Evolutionary conservation across 805 yeast genomes (phyloP), one percentile per base, ranked within the genome.

Genomic region (Lipomyces mesembrius): DNA sequence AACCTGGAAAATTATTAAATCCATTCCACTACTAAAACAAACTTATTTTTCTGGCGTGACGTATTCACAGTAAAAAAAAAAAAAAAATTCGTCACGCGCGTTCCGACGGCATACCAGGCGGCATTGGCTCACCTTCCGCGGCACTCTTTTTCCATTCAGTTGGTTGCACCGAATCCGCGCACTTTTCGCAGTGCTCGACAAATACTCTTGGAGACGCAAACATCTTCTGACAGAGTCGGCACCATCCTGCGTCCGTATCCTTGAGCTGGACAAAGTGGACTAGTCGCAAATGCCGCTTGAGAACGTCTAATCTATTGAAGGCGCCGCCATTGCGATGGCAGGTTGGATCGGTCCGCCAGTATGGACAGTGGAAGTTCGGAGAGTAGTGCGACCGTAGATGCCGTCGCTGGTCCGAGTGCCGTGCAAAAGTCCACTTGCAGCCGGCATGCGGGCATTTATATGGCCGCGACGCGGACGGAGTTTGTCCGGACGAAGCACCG

Each of bases 311-410:
- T 57, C 95, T 80, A 72, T 86, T 87, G 77, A 90, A 90, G 0
- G 91, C 84, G 17, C 94, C 93, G 25, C 89, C 91, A 70, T 88
- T 88, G 63, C 89, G 81, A 76, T 89, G 95, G 75, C 93, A 89
- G 6, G 89, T 84, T 3, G 88, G 86, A 71, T 87, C 90, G 32
- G 82, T 80, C 63, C 82, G 81, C 90, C 90, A 88, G 77, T 82
- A 89, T 2, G 94, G 94, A 74, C 94, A 89, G 69, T 85, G 88
- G 73, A 86, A 86, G 66, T 82, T 82, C 2, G 93, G 93, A 60
- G 84, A 82, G 55, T 83, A 81, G 74, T 89, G 94, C 2, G 91
- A 87, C 69, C 88, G 83, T 22, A 83, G 70, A 74, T 89, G 94
- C 62, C 94, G 81, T 55, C 89, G 82, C 72, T 88, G 83, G 75